Evolutionary conservation across 1,284 basidiomycete genomes (phyloP).

Genomic region (Ceratobasidium sp.): DNA sequence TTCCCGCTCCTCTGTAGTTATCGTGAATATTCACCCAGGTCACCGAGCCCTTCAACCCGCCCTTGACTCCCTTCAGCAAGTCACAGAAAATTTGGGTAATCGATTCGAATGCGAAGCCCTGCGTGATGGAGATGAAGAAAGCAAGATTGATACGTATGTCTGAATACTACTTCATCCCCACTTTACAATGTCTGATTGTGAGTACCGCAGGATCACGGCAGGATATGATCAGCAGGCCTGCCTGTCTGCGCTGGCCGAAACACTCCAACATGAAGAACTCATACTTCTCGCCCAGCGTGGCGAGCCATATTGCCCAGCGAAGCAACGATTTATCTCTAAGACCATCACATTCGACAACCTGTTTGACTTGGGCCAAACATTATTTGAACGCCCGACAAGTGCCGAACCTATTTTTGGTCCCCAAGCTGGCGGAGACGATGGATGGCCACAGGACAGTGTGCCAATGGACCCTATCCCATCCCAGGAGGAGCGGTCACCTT

Average conservation of each 20-base stretch:
- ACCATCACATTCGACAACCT: conserved; percentile 3
- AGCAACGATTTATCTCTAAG: not conserved
- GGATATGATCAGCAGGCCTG: not conserved
- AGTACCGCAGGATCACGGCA: not conserved
- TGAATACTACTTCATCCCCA: not conserved
- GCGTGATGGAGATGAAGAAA: not conserved
- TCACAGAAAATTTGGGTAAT: not conserved
- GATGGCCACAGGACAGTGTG: not conserved
- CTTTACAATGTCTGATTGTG: not conserved
- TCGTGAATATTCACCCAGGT: conserved; percentile 13
- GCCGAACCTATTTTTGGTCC: not conserved
- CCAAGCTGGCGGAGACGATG: not conserved
- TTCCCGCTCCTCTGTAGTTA: not conserved
- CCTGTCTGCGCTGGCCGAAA: conserved; percentile 9
- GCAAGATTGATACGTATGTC: not conserved
- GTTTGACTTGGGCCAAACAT: not conserved
- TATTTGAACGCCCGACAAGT: not conserved
- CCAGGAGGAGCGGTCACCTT: not conserved
- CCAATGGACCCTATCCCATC: no score
- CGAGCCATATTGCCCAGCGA: not conserved
- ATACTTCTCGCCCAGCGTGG: not conserved
- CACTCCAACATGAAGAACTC: conserved; percentile 31
- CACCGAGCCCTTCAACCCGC: not conserved
- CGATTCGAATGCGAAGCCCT: not conserved
- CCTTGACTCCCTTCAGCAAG: not conserved